Conservation (phyloP, 1,284 basidiomycete genomes). For the Ceratobasidium papillatum region DNA sequence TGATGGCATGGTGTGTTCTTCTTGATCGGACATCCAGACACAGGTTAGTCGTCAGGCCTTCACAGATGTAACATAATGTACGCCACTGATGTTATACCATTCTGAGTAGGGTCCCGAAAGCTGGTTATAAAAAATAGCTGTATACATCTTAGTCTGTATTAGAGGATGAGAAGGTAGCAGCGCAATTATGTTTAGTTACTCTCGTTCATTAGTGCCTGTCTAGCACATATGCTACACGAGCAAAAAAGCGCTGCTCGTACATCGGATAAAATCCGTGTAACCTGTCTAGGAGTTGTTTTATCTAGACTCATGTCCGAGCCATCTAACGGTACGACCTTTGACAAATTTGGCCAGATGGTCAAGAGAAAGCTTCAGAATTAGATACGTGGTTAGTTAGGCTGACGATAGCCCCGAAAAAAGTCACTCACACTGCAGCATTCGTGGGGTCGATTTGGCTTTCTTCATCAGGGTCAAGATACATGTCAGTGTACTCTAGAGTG, state of each 20-base stretch:
- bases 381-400: neutral
- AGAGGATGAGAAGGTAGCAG: neutral
- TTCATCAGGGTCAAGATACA: neutral
- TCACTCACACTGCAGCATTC: neutral
- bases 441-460: neutral
- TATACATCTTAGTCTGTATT: too few relatives aligned
- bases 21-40: too few relatives aligned
- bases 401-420: neutral
- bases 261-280: neutral
- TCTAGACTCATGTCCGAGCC: neutral
- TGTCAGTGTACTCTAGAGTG: neutral
- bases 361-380: neutral
- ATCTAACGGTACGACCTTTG: neutral
- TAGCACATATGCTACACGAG: neutral
- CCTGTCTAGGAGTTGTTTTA: neutral
- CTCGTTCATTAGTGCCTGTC: neutral
- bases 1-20: too few relatives aligned
- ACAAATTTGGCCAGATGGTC: constrained; percentile 4
- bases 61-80: too few relatives aligned
- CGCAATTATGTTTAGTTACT: neutral
- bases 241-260: neutral
- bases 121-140: too few relatives aligned
- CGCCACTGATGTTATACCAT: too few relatives aligned
- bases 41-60: too few relatives aligned
- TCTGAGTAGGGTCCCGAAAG: too few relatives aligned